Evolutionary conservation across 2,329 filamentous ascomycete genomes (phyloP), one percentile per base, ranked within the genome.

Genomic region (Pseudofabraea citricarpa): DNA sequence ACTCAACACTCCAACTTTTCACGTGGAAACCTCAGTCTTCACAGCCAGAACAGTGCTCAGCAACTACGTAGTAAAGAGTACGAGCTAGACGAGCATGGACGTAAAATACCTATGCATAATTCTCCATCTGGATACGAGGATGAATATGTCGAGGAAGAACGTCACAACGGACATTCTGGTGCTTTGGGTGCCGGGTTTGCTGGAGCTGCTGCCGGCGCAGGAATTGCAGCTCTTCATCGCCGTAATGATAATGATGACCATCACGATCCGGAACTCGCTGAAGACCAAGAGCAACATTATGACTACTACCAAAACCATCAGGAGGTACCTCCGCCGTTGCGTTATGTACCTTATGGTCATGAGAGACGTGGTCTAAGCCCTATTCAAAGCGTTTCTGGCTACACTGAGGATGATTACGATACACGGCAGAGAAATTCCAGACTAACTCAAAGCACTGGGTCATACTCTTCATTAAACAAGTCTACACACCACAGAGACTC

Each of bases 361-460:
- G 79, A 85, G 53, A 75, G 79, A 41, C 83, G 87, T 32, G 84
- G 82, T 9, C 67, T 94, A 38, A 96, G 90, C 59, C 91, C 91
- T 0, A 90, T 95, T 47, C 90, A 93, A 54, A 96, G 90, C 56
- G 87, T 95, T 13, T 91, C 89, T 9, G 93, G 90, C 49, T 91
- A 90, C 56, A 84, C 80, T 4, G 82, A 90, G 56, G 79, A 81
- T 36, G 80, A 80, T 41, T 82, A 73, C 55, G 75, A 82, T 48
- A 73, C 73, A 24, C 66, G 67, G 22, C 77, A 76, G 55, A 77
- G 77, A 38, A 74, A 83, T 46, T 79, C 80, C 1, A 66, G 72
- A 45, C 66, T 75, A 23, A 74, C 74, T 35, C 72, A 61, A n/a
- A 69, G 66, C 47, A 62, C 68, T 16, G 75, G 73, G n/a, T 79